A percentile compares a stretch with the other conserved stretches of the same genome.
Evolutionary conservation across 2,329 filamentous ascomycete genomes (phyloP).

Genomic region (Aspergillus ibericus): DNA sequence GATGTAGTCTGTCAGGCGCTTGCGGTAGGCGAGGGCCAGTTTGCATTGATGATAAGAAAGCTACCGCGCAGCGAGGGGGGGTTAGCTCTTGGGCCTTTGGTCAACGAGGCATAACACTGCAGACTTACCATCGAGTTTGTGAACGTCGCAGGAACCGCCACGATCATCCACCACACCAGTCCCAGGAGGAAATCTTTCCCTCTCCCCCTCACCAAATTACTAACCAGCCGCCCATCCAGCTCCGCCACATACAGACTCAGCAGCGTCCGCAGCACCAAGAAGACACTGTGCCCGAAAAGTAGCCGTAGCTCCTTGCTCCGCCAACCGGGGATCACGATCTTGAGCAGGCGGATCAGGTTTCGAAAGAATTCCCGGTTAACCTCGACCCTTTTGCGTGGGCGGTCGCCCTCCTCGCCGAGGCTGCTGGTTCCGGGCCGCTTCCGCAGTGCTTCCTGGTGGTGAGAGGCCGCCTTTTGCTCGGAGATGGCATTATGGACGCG

Average conservation of each 20-base stretch:
- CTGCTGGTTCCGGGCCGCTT: conserved; percentile 51
- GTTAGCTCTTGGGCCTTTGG: neutral
- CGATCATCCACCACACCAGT: conserved; percentile 97
- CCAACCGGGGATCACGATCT: conserved; percentile 89
- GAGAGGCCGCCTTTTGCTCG: conserved; percentile 84
- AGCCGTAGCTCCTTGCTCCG: conserved; percentile 83
- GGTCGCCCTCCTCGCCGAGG: conserved; percentile 32
- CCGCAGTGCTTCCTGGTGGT: conserved; percentile 63
- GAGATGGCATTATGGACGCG: conserved; percentile 88
- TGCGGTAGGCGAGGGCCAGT: conserved; percentile 87
- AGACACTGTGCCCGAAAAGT: conserved; percentile 87
- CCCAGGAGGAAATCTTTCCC: conserved; percentile 85
- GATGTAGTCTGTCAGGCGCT: conserved; percentile 87
- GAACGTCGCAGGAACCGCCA: conserved; percentile 92
- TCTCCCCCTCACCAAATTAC: conserved; percentile 84
- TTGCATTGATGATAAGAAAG: conserved; percentile 96
- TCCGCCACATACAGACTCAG: conserved; percentile 96
- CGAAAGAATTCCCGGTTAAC: conserved; percentile 85
- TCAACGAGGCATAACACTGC: neutral
- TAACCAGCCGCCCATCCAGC: conserved; percentile 90
- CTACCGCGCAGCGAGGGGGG: conserved; percentile 46
- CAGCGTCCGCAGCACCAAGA: conserved; percentile 83
- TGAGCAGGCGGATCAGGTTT: conserved; percentile 73
- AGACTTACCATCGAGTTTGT: conserved; percentile 91
- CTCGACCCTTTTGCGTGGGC: conserved; percentile 74